Evolutionary conservation across 1,139 yeast species (phyloP).

Genomic region (Arxiozyma telluris): DNA sequence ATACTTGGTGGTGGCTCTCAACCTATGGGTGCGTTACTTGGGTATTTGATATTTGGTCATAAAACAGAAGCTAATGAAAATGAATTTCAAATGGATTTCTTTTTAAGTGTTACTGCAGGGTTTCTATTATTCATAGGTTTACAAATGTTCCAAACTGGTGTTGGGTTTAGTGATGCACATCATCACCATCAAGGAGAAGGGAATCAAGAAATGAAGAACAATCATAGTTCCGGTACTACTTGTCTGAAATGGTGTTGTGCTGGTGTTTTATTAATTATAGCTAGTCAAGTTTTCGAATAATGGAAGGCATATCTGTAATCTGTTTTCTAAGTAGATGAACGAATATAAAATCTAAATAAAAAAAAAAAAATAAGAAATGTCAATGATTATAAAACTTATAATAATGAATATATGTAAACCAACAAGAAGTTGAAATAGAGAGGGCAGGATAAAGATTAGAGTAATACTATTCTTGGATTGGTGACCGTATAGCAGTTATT

Average conservation of each 20-base stretch:
- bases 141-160: constrained; percentile 58
- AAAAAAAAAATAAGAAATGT: constrained; percentile 40
- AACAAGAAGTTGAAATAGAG: too few relatives aligned
- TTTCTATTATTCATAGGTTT: constrained; percentile 71
- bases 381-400: too few relatives aligned
- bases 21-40: constrained; percentile 79
- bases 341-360: constrained; percentile 71
- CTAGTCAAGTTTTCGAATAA: constrained; percentile 21
- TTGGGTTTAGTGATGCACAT: constrained; percentile 31
- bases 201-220: constrained; percentile 18
- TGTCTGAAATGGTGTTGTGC: constrained; percentile 31
- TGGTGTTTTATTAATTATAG: constrained; percentile 26
- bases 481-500: too few relatives aligned
- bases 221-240: constrained; percentile 29
- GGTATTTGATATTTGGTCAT: constrained; percentile 47
- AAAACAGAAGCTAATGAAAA: constrained; percentile 16
- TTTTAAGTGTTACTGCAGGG: constrained; percentile 68
- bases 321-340: constrained; percentile 54
- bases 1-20: constrained; percentile 77
- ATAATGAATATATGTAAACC: neutral
- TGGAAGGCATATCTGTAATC: constrained; percentile 44
- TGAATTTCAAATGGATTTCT: constrained; percentile 33
- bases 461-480: too few relatives aligned
- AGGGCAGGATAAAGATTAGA: too few relatives aligned
- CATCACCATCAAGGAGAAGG: constrained; percentile 29